Percentiles rank a stretch among this genome's conserved stretches.
These are phyloP conservation scores for Mortierella sp. DNA, from an alignment of 371 early-diverging fungal species.

Conservation along the genomic window DNA sequence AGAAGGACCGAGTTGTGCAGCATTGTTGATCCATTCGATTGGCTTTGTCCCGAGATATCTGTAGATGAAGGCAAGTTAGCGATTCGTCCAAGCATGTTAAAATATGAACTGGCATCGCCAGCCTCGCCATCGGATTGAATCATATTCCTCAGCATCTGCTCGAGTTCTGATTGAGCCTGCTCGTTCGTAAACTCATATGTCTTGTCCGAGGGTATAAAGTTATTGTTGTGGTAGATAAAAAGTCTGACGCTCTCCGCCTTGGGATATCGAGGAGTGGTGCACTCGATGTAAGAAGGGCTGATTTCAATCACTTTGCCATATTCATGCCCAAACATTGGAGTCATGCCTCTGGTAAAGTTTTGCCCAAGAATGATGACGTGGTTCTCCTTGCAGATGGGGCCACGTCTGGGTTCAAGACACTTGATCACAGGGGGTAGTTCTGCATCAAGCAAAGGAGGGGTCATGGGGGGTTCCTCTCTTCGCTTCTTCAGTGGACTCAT, in stretches of 20 bases:
- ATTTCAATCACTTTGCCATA: slow-evolving; percentile 49
- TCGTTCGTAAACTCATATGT: slow-evolving; percentile 54
- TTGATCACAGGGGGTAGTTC: slow-evolving; percentile 26
- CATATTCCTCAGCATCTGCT: slow-evolving; percentile 48
- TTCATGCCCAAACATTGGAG: slow-evolving; percentile 53
- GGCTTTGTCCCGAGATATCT: slow-evolving; percentile 51
- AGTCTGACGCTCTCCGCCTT: slow-evolving; percentile 40
- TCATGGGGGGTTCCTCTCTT: slow-evolving; percentile 37
- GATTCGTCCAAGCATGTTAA: slow-evolving; percentile 35
- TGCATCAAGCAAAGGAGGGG: neutral
- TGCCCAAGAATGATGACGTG: slow-evolving; percentile 56
- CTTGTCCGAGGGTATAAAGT: slow-evolving; percentile 43
- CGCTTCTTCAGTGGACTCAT: slow-evolving; percentile 40
- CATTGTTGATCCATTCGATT: slow-evolving; percentile 50
- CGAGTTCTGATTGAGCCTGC: slow-evolving; percentile 48
- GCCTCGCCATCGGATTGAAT: slow-evolving; percentile 42
- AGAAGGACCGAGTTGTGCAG: slow-evolving; percentile 52
- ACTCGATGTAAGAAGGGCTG: slow-evolving; percentile 55
- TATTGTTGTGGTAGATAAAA: slow-evolving; percentile 45
- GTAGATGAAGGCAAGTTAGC: slow-evolving; percentile 39
- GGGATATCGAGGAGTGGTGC: slow-evolving; percentile 42
- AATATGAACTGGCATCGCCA: slow-evolving; percentile 34
- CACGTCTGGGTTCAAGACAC: slow-evolving; percentile 41
- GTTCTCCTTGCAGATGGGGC: slow-evolving; percentile 55
- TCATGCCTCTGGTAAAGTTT: slow-evolving; percentile 53